Base-by-base conservation (phyloP, 306 rosid species). In the Gastrolobium bilobum region DNA sequence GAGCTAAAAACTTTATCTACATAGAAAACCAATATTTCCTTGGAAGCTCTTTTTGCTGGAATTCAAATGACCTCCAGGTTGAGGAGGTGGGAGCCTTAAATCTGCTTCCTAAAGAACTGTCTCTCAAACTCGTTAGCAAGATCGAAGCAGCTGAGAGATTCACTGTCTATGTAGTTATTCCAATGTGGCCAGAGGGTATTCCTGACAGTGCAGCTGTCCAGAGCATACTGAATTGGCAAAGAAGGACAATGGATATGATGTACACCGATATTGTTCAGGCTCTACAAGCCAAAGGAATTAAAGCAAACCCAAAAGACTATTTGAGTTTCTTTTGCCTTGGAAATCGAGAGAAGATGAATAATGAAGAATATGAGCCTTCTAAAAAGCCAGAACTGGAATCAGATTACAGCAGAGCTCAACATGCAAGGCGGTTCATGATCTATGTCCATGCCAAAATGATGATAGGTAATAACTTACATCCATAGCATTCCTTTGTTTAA, bases 291-390 rank as follows among this genome's bases (percentile, higher is more conserved):
- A 88, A 88, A 57, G 83, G 87, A 35, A 40, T 84, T 53, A 65
- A 75, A 37, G 86, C 81, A 56, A 20, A 84, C 50, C 90, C 92
- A 4, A 84, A 51, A 57, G 88, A 88, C 72, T 88, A 86, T 61
- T 82, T 88, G 82, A 30, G 87, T 46, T 88, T 88, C 84, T 84
- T 88, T 75, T 88, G 90, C 81, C 90, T 86, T 13, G 92, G 92
- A 2, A 86, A 86, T 47, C 73, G 80, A 2, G 91, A 88, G 71
- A 80, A 7, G 53, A 77, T 68, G 78, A 57, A 35, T 26, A 38
- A 10, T 2, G 85, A 77, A 33, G 91, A 85, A 38, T 56, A 85
- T 71, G 79, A 82, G 56, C 77, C 89, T 66, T 60, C 81, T 7
- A 79, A 37, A 35, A 61, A 71, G 69, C 89, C 89, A 37, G 84